Evolutionary conservation across 2,329 filamentous ascomycete species (phyloP), one percentile per base, ranked within the genome.

Genomic region (Laburnicola sp.): DNA sequence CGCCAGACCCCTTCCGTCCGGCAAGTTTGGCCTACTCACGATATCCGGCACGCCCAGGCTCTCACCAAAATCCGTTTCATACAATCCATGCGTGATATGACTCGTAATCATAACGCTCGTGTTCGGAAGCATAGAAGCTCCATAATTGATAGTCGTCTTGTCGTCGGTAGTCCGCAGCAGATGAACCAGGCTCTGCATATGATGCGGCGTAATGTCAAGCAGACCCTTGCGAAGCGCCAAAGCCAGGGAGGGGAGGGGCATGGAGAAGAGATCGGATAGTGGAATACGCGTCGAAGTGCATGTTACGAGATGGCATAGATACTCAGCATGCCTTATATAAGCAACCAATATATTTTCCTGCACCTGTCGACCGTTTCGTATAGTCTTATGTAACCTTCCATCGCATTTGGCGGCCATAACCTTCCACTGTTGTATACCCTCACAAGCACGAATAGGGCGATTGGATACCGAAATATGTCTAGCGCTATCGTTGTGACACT

Each of bases 1-100:
- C 11, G 30, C 41, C 30, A 44, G 11, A 9, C 41, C 41, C 41
- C 31, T 27, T 23, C 41, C 41, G 28, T 44, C 41, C 10, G 41
- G 41, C 41, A 44, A 21, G 25, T 44, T 44, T 22, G 41, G 41
- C 10, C 41, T 35, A 22, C 41, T 11, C 8, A 44, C 41, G 2
- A 44, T 10, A 36, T 44, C 41, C 41, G 41, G 41, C 4, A n/a
- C 10, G 3, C 41, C 41, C 31, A 44, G 16, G 10, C 35, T 3
- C 31, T 11, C 11, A 11, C 41, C 41, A 27, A 44, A 44, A 16
- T 44, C 23, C 22, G 23, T 23, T 8, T 44, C 30, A 11, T 44
- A 44, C 7, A 44, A 26, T 5, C 41, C 41, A 35, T 44, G 41
- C 10, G 7, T 23, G 22, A 44, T n/a, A 27, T 44, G 41, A 21